Base-by-base conservation (phyloP, 345 rosid genomes). In the Aurinia saxatilis region DNA sequence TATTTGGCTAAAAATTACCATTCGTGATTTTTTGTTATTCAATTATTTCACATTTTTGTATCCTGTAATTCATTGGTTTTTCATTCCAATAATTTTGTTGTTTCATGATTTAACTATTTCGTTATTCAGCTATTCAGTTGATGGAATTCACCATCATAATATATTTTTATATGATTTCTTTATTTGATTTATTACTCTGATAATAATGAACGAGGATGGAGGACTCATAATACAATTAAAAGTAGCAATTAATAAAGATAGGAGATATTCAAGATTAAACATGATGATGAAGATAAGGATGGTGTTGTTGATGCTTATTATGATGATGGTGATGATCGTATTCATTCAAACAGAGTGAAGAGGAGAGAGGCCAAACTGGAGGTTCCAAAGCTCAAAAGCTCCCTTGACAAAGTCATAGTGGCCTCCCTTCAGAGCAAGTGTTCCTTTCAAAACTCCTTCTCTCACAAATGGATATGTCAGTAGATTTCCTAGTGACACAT, bases 391-490 rank as follows among this genome's bases (percentile, higher is more conserved):
- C 78, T 86, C 82, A 50, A 93, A 90, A 21, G 60, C 42, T 11
- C 87, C 88, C 10, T 78, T 61, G 9, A 88, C 77, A 15, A 88
- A 88, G 47, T 86, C 83, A 50, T 88, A 88, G 65, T 88, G 80
- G 12, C 85, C 96, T 25, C 96, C 96, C 50, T 82, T 86, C 68
- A 88, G 33, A 2, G 72, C 59, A 36, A 88, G 59, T 2, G 67
- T 60, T 29, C 82, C 82, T 42, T 77, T 81, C 65, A 77, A 64
- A 3, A 78, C 78, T 0, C 77, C 79, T 54, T 88, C 86, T 31
- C 90, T 84, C 76, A 88, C 96, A 38, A 76, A 88, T 19, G 96
- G 85, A 51, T 88, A 88, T 29, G 96, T 86, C 81, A 88, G 45
- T 10, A 88, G 67, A 73, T 88, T 85, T 50, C 78, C 91, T 40